Base-by-base conservation (phyloP, 2,329 filamentous ascomycete species). In the Neobulgaria alba region DNA sequence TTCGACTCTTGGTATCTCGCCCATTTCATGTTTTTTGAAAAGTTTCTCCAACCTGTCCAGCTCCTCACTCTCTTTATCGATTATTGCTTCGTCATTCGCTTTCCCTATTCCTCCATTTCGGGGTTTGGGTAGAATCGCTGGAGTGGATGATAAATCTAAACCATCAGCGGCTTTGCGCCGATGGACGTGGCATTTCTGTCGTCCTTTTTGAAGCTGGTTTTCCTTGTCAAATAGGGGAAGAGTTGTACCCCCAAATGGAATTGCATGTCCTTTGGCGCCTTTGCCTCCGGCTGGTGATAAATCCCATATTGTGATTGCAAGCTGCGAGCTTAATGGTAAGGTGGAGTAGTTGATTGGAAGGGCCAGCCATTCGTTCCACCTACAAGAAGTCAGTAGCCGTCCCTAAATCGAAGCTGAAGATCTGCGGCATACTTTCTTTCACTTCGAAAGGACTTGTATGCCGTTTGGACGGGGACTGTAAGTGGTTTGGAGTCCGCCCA, bases 11-110 rank as follows among this genome's bases (percentile, higher is more conserved):
- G 86, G 80, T 18, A 98, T 90, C 60, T 98, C 92, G 14, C 88
- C 89, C 83, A 95, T 93, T 59, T 98, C 93, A 58, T 96, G 92
- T 63, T 95, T 94, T 65, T 98, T 98, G 59, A 98, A 84, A 16
- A 96, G 63, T 39, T 79, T 82, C 57, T 96, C 89, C 52, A 98
- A 74, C 14, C 92, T 74, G 54, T 95, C 88, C 47, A 95, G 73
- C 62, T 98, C 92, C 39, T 86, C 79, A n/a, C 67, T 67, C 45
- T 93, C 79, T 52, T 82, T 82, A 42, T 84, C 78, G n/a, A 76
- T 66, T 9, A 42, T 15, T 0, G 71, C 66, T 1, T 71, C 63
- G 1, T 58, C 57, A 38, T 43, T 38, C 63, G 60, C 30, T 63
- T 64, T 36, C 66, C 63, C 68, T 30, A 69, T 72, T 2, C 67